phyloP scores from a whole-genome alignment of 805 yeast species.

The Saccharomyces kudriavzevii region DNA sequence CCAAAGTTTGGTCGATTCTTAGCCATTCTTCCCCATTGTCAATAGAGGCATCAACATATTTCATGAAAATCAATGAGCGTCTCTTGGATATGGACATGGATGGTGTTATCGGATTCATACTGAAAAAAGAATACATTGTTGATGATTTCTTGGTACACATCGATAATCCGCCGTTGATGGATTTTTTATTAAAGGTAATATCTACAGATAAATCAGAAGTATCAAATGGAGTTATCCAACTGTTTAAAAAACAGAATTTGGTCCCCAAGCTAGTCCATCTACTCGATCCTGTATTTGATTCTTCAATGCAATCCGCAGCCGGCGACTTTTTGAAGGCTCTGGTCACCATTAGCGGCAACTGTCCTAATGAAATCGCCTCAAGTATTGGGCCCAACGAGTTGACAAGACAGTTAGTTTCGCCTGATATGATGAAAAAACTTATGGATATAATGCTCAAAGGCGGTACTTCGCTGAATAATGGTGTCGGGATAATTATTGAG shows the following conservation, averaged over 20 bases:
- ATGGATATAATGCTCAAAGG: slow-evolving; percentile 71
- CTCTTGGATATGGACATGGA: slow-evolving; percentile 81
- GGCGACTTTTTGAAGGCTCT: slow-evolving; percentile 93
- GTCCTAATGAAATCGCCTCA: slow-evolving; percentile 75
- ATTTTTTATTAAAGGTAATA: slow-evolving; percentile 77
- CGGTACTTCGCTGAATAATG: slow-evolving; percentile 84
- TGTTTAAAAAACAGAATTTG: slow-evolving; percentile 62
- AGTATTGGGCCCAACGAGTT: slow-evolving; percentile 94
- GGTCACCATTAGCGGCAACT: slow-evolving; percentile 88
- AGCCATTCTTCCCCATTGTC: slow-evolving; percentile 61
- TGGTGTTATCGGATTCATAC: slow-evolving; percentile 63
- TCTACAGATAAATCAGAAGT: slow-evolving; percentile 88
- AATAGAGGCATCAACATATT: slow-evolving; percentile 73
- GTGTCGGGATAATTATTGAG: slow-evolving; percentile 92
- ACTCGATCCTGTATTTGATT: slow-evolving; percentile 56
- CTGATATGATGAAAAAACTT: slow-evolving; percentile 54
- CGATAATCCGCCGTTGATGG: slow-evolving; percentile 92
- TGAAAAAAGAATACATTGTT: slow-evolving; percentile 62
- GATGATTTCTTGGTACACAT: slow-evolving; percentile 76
- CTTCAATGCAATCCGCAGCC: slow-evolving; percentile 82
- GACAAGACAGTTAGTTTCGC: slow-evolving; percentile 82
- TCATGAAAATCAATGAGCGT: slow-evolving; percentile 87
- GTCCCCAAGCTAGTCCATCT: slow-evolving; percentile 66
- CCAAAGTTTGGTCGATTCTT: slow-evolving; percentile 70
- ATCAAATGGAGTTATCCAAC: slow-evolving; percentile 79